Conservation (phyloP, 208 protist species). For the Acanthamoeba sp. region DNA sequence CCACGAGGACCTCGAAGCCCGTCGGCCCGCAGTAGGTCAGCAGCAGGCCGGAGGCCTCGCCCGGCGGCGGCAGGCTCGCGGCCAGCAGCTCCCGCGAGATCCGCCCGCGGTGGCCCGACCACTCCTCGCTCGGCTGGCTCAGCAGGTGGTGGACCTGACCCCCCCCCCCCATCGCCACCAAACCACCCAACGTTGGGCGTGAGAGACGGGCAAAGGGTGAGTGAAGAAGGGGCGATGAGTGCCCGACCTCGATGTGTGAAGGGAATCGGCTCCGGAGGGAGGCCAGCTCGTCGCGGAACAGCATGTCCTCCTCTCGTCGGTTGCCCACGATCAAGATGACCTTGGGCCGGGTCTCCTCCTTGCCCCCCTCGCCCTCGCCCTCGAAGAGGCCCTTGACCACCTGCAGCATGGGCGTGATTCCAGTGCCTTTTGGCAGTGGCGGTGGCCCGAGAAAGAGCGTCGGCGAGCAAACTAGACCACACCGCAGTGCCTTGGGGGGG, state of each 20-base stretch:
- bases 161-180: too few relatives aligned
- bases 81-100: neutral
- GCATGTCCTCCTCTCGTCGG: conserved; percentile 23
- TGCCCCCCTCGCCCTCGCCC: neutral
- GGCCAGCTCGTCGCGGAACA: neutral
- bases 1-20: conserved; percentile 11
- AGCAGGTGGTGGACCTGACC: neutral
- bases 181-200: too few relatives aligned
- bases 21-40: conserved; percentile 15
- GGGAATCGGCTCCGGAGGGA: conserved; percentile 17
- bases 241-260: neutral
- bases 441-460: neutral
- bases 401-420: conserved; percentile 81
- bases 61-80: neutral
- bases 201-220: too few relatives aligned
- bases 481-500: neutral
- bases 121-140: conserved; percentile 40
- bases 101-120: neutral
- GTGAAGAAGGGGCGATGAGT: neutral
- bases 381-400: neutral
- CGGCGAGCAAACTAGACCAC: neutral
- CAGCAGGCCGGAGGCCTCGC: neutral
- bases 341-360: neutral
- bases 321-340: conserved; percentile 5
- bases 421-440: conserved; percentile 70